Base-by-base conservation (phyloP, 352 stramenopile species). In the Phytophthora foliorum region DNA sequence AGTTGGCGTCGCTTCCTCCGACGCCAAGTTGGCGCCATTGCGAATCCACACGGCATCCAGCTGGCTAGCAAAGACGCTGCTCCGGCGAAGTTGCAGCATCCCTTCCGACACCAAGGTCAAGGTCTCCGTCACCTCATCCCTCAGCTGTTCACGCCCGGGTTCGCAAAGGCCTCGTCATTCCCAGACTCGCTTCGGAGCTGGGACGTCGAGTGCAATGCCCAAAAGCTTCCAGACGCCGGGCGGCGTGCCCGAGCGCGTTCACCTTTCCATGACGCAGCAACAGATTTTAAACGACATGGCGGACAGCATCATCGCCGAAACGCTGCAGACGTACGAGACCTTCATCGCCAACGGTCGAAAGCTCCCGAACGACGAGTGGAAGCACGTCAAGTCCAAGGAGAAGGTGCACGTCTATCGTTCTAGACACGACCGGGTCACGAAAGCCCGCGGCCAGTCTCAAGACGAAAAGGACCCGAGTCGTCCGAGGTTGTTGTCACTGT, bases 331-430 rank as follows among this genome's bases (percentile, higher is more conserved):
- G 6, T 78, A 87, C 63, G 83, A 86, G 29, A 61, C 57, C 21
- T 89, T 86, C 72, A 76, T 87, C 54, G 58, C 70, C 24, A 65
- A 73, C 52, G 67, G 69, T 8, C 77, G 79, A 25, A 53, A 67
- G 16, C 55, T 89, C n/a, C 49, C 74, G 5, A 45, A 49, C 9
- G 53, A 80, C 16, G 67, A 80, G 53, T 91, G 83, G 83, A 88
- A 88, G 63, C 75, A 83, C 45, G 53, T 86, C 32, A 83, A 81
- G 57, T 67, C 72, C 7, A 81, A 81, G 41, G 81, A 91, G 44
- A 71, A 86, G 55, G 55, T 91, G 21, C 70, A 84, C 36, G 69
- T 89, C n/a, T 91, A 86, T 49, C 73, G 80, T 32, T 80, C 82
- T 38, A 75, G 83, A 53, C 68, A 75, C 17, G 19, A 67, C 17